Base-by-base conservation (phyloP, 106 monocot genomes). In the Apostasia shenzhenica region DNA sequence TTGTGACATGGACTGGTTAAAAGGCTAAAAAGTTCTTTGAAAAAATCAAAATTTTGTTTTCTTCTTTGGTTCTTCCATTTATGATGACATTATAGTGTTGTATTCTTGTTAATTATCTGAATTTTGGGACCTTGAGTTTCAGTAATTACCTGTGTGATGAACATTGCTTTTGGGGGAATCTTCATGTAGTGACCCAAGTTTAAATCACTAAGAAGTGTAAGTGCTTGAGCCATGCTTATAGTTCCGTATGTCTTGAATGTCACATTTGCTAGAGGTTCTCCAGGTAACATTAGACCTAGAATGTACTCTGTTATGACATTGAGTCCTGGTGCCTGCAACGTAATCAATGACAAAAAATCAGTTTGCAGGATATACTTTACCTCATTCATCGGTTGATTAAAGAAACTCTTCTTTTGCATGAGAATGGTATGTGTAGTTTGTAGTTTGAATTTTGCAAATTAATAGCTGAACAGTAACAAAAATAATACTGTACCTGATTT, bases 151-250 rank as follows among this genome's bases (percentile, higher is more conserved):
- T 91, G 89, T 50, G 87, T 87, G 45, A 71, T 64, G 82, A 85
- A 94, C 94, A 94, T 94, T 54, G 84, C 72, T 50, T 82, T 78
- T 1, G 94, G 94, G 9, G 94, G 94, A 7, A 94, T 94, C 69
- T 94, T 94, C 94, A 94, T 90, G 82, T 90, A 94, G 59, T 85
- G 87, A 0, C 94, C 94, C 8, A 94, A 77, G 76, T 94, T 94
- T 68, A 94, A 78, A 68, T 90, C 94, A 1, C 71, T 45, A 3
- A 94, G 70, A 61, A 94, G 84, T 5, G 74, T 53, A 14, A 90
- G 84, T 0, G 94, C 90, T 14, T 94, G 94, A 45, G 72, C 13
- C 59, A 84, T 90, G 90, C 94, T 90, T 14, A 94, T 90, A 43
- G 80, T 73, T 0, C 94, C 94, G 7, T 94, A 94, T 4, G 82